Evolutionary conservation across 2,329 filamentous ascomycete species (phyloP).

Genomic region (Helicocarpus griseus): DNA sequence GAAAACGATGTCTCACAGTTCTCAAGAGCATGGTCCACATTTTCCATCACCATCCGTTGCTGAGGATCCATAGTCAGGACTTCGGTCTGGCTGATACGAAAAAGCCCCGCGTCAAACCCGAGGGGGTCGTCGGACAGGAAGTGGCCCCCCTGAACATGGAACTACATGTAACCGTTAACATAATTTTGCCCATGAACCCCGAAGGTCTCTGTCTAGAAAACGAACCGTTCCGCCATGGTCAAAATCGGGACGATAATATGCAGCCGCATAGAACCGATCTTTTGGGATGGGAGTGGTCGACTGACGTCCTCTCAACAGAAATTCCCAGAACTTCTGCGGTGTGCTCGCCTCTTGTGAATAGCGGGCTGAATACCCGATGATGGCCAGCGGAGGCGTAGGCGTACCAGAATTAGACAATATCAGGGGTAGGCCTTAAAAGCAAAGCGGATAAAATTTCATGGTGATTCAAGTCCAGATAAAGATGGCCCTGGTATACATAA

Average conservation of each 20-base stretch:
- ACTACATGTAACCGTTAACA: conserved; percentile 1
- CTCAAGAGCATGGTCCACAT: conserved; percentile 14
- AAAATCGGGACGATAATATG: conserved; percentile 30
- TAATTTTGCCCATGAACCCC: neutral
- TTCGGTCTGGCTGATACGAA: conserved; percentile 10
- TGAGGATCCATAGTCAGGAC: conserved; percentile 13
- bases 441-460: neutral
- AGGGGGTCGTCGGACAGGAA: conserved; percentile 5
- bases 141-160: conserved; percentile 3
- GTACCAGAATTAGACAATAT: neutral
- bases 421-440: neutral
- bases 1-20: conserved; percentile 6
- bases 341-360: conserved; percentile 25
- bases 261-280: conserved; percentile 26
- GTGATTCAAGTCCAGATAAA: neutral
- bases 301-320: conserved; percentile 22
- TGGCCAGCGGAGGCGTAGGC: conserved; percentile 13
- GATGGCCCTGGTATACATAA: neutral
- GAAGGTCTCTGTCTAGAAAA: neutral
- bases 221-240: conserved; percentile 25
- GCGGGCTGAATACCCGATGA: conserved; percentile 26
- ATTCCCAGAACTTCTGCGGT: conserved; percentile 25
- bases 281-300: conserved; percentile 26
- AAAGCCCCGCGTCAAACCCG: conserved; percentile 8
- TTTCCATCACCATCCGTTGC: conserved; percentile 14